Evolutionary conservation across 2,329 filamentous ascomycete species (phyloP).

Genomic region (Colletotrichum sp.): DNA sequence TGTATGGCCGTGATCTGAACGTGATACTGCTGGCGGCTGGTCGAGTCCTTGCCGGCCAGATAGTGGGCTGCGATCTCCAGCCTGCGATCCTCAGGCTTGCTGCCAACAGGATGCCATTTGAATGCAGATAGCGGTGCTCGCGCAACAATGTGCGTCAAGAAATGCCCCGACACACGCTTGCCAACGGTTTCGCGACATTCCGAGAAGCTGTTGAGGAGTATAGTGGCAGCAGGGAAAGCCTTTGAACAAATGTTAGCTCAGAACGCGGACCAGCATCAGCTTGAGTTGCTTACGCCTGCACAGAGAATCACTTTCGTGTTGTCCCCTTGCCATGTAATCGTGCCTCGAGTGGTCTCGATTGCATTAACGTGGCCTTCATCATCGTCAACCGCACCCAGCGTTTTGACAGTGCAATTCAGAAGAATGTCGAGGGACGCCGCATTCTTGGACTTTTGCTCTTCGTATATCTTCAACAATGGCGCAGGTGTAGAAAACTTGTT

Average conservation of each 20-base stretch:
- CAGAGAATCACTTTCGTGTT: background rate
- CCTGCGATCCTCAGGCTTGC: rapidly evolving
- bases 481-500: background rate
- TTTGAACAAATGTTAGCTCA: background rate
- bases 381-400: background rate
- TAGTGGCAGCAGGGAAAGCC: background rate
- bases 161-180: background rate
- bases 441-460: background rate
- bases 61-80: background rate
- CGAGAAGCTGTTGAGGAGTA: background rate
- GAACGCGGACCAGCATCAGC: background rate
- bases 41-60: background rate
- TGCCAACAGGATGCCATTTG: background rate
- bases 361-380: rapidly evolving
- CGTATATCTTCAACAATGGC: background rate
- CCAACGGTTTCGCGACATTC: background rate
- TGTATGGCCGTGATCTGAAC: background rate
- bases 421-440: background rate
- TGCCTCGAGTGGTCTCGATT: rapidly evolving
- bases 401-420: background rate
- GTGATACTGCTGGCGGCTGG: background rate
- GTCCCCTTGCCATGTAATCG: background rate
- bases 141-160: background rate
- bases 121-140: background rate
- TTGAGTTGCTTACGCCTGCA: background rate